phyloP scores from a whole-genome alignment of 2,329 filamentous ascomycete species.

The Zalaria obscura region DNA sequence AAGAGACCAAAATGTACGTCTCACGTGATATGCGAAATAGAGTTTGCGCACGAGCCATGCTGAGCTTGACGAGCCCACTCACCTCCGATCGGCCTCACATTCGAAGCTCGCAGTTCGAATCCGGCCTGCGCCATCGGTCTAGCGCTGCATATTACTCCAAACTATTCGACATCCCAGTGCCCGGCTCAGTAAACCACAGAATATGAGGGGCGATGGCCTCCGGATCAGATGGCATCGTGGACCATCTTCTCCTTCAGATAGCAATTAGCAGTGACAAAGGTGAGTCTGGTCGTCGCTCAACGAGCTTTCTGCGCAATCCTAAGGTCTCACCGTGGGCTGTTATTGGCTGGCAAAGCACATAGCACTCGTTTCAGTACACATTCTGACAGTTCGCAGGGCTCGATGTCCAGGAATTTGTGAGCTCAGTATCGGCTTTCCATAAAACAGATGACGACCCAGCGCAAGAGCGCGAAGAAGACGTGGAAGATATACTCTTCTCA shows the following conservation, averaged over 20 bases:
- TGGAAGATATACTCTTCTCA: conserved; percentile 12
- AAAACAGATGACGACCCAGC: conserved; percentile 6
- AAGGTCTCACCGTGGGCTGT: too few species aligned
- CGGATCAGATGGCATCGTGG: conserved; percentile 41
- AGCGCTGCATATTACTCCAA: too few species aligned
- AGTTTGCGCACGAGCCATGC: too few species aligned
- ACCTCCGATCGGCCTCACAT: too few species aligned
- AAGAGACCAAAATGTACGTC: too few species aligned
- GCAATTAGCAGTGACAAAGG: conserved; percentile 44
- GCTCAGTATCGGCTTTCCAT: neutral
- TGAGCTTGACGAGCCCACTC: too few species aligned
- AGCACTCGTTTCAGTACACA: conserved; percentile 21
- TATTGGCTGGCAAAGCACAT: conserved; percentile 18
- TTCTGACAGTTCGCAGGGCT: conserved; percentile 4
- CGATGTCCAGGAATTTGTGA: neutral
- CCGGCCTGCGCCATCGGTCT: too few species aligned
- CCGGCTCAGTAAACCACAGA: neutral
- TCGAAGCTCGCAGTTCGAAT: too few species aligned
- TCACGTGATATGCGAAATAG: too few species aligned
- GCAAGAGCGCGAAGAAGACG: conserved; percentile 2
- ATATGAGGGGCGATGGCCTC: conserved; percentile 24
- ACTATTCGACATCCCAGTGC: too few species aligned
- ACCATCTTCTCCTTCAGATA: conserved; percentile 44
- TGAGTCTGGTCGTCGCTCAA: conserved; percentile 22
- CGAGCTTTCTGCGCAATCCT: neutral